phyloP scores from a whole-genome alignment of 495 filamentous ascomycete species.

The Hypomontagnella monticulosa region DNA sequence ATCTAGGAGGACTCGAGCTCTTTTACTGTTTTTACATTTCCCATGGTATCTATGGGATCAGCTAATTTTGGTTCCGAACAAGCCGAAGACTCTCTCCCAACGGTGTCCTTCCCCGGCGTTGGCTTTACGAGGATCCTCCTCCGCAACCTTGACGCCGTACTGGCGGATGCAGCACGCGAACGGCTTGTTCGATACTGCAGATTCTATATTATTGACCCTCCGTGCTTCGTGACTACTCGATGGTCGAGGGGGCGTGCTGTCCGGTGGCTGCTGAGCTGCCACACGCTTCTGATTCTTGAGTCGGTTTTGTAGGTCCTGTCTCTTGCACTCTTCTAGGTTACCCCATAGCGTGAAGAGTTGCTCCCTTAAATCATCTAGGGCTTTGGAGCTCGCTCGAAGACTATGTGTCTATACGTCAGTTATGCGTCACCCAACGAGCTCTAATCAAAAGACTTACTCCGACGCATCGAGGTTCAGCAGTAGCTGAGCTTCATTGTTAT shows the following conservation, averaged over 20 bases:
- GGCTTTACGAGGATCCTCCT: slow-evolving; percentile 42
- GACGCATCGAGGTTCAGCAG: slow-evolving; percentile 72
- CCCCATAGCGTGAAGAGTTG: slow-evolving; percentile 88
- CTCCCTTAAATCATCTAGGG: slow-evolving; percentile 66
- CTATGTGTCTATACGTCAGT: slow-evolving; percentile 40
- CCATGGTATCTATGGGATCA: background rate
- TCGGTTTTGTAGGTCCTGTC: slow-evolving; percentile 28
- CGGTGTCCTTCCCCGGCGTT: slow-evolving; percentile 47
- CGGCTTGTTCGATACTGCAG: slow-evolving; percentile 54
- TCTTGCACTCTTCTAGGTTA: slow-evolving; percentile 77
- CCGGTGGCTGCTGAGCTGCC: slow-evolving; percentile 29
- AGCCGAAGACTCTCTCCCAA: slow-evolving; percentile 62
- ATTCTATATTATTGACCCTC: slow-evolving; percentile 33
- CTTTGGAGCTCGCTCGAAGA: slow-evolving; percentile 61
- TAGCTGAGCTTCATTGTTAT: slow-evolving; percentile 69
- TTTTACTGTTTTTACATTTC: background rate
- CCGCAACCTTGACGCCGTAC: slow-evolving; percentile 60
- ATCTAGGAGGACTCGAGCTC: background rate
- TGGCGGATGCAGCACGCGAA: slow-evolving; percentile 71
- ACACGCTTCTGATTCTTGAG: slow-evolving; percentile 35
- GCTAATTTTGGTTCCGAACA: slow-evolving; percentile 65
- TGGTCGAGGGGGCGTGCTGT: slow-evolving; percentile 27
- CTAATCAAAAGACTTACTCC: slow-evolving; percentile 62
- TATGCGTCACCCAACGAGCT: background rate
- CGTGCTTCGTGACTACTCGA: background rate